phyloP scores from a whole-genome alignment of 2,329 filamentous ascomycete genomes.

The Talaromyces sp. region DNA sequence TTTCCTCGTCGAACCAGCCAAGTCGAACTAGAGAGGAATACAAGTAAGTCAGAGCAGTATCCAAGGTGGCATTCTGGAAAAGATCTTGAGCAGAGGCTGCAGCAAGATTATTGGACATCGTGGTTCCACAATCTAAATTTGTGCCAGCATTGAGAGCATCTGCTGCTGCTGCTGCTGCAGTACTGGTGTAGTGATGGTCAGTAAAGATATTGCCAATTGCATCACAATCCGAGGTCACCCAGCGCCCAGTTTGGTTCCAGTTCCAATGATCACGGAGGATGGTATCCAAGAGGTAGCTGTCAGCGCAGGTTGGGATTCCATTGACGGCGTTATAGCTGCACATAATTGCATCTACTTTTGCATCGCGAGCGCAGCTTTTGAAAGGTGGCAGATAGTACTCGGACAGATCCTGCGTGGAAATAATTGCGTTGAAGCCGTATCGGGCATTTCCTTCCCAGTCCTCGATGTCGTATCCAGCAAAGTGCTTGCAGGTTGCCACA shows the following conservation, averaged over 20 bases:
- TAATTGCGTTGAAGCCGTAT: conserved; percentile 53
- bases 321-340: conserved; percentile 62
- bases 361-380: conserved; percentile 59
- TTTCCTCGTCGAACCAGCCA: conserved; percentile 48
- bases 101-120: conserved; percentile 41
- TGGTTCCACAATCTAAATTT: conserved; percentile 49
- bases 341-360: conserved; percentile 56
- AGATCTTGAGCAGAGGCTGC: conserved; percentile 40
- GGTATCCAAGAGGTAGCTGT: conserved; percentile 57
- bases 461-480: conserved; percentile 55
- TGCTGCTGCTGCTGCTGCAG: conserved; percentile 43
- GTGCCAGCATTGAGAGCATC: conserved; percentile 48
- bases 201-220: conserved; percentile 56
- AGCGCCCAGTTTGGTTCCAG: conserved; percentile 56
- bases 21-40: conserved; percentile 47
- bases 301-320: conserved; percentile 61
- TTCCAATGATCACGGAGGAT: conserved; percentile 63
- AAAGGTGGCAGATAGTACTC: conserved; percentile 66
- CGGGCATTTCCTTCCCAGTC: conserved; percentile 37
- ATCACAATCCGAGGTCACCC: conserved; percentile 62
- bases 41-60: conserved; percentile 42
- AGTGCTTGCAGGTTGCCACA: conserved; percentile 58
- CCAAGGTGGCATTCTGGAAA: conserved; percentile 41
- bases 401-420: conserved; percentile 57
- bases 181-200: conserved; percentile 49